phyloP scores from a whole-genome alignment of 2,329 filamentous ascomycete species.

The Immersiporthe knoxdaviesiana region DNA sequence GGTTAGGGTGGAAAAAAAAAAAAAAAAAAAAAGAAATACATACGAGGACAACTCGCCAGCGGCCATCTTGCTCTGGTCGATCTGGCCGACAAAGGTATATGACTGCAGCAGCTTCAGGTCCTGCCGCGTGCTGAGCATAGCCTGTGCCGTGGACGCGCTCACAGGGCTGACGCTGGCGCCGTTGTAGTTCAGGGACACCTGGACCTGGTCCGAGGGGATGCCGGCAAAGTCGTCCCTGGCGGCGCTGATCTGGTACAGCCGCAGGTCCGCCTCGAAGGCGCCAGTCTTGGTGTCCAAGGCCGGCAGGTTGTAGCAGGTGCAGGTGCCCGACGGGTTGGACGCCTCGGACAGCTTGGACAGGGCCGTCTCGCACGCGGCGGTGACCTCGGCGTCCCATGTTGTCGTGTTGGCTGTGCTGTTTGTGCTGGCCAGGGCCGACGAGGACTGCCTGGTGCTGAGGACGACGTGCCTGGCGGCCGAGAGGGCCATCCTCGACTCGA shows the following conservation, averaged over 20 bases:
- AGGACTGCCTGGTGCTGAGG: slow-evolving; percentile 32
- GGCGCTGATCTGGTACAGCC: slow-evolving; percentile 70
- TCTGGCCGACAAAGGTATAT: slow-evolving; percentile 70
- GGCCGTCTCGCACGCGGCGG: slow-evolving; percentile 60
- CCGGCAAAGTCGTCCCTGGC: slow-evolving; percentile 58
- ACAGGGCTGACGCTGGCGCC: slow-evolving; percentile 57
- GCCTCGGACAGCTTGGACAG: slow-evolving; percentile 60
- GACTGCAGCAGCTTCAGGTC: slow-evolving; percentile 57
- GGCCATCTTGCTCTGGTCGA: slow-evolving; percentile 60
- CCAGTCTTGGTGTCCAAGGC: slow-evolving; percentile 69
- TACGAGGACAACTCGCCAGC: slow-evolving; percentile 61
- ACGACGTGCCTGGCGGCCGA: slow-evolving; percentile 32
- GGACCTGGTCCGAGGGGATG: slow-evolving; percentile 55
- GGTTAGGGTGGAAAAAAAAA: no score
- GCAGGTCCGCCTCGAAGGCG: slow-evolving; percentile 75
- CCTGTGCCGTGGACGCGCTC: slow-evolving; percentile 34
- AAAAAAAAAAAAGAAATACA: no score
- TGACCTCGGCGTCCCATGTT: slow-evolving; percentile 59
- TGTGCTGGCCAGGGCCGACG: slow-evolving; percentile 38
- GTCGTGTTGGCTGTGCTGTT: slow-evolving; percentile 56
- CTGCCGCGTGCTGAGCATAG: slow-evolving; percentile 33
- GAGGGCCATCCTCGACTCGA: slow-evolving; percentile 39
- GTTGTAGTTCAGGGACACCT: slow-evolving; percentile 57
- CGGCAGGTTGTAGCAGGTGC: slow-evolving; percentile 81
- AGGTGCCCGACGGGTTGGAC: slow-evolving; percentile 75